phyloP scores from a whole-genome alignment of 352 stramenopile species.

The Elongisporangium prolatum region DNA sequence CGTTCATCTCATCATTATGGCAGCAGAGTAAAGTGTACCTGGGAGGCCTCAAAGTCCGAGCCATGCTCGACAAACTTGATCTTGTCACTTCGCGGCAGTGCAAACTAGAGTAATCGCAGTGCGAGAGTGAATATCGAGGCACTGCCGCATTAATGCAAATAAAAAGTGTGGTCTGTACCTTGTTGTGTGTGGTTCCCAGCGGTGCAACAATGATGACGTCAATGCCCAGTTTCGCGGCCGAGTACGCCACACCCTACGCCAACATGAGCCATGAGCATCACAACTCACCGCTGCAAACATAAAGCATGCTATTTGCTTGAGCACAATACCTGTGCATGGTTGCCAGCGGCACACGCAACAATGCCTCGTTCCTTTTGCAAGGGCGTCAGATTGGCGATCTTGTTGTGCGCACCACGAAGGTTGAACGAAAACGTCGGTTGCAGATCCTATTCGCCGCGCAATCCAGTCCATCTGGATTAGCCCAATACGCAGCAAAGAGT shows the following conservation, averaged over 20 bases:
- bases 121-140: neutral
- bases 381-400: conserved; percentile 93
- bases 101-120: conserved; percentile 17
- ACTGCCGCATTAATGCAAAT: conserved; percentile 14
- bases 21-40: conserved; percentile 20
- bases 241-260: conserved; percentile 89
- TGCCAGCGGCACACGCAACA: conserved; percentile 85
- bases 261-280: neutral
- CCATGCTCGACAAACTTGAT: conserved; percentile 94
- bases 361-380: conserved; percentile 78
- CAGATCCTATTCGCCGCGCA: conserved; percentile 69
- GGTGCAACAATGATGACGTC: conserved; percentile 97
- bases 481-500: neutral
- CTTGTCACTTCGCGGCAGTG: conserved; percentile 45
- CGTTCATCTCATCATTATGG: too few species aligned
- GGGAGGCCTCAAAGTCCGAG: conserved; percentile 95
- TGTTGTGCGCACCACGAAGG: conserved; percentile 97
- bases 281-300: neutral
- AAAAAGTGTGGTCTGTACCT: conserved; percentile 32
- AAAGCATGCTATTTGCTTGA: neutral
- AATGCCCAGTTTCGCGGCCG: conserved; percentile 90
- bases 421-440: conserved; percentile 99
- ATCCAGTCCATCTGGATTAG: neutral
- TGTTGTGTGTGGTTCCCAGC: conserved; percentile 92
- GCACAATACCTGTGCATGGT: conserved; percentile 90